Evolutionary conservation across 352 stramenopile species (phyloP).

Genomic region (Pythium scleroteichum): DNA sequence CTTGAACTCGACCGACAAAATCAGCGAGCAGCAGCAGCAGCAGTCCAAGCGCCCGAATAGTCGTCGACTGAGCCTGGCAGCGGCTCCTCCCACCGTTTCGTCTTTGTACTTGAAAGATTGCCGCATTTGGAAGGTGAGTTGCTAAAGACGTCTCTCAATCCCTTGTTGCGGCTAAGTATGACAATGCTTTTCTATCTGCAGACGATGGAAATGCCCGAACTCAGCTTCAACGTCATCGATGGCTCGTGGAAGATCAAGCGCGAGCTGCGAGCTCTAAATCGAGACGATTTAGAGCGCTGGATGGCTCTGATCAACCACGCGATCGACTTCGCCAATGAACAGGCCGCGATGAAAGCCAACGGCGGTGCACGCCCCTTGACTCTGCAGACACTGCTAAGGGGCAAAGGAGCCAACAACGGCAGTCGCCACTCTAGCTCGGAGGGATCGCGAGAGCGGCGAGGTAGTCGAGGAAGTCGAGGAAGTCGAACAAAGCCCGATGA

Average conservation of each 20-base stretch:
- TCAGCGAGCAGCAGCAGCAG: slow-evolving; percentile 21
- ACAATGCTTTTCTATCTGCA: background rate
- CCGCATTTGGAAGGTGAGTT: slow-evolving; percentile 71
- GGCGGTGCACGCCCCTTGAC: background rate
- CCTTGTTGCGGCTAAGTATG: background rate
- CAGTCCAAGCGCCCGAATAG: slow-evolving; percentile 9
- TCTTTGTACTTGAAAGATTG: slow-evolving; percentile 68
- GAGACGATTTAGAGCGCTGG: slow-evolving; percentile 65
- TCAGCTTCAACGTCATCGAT: slow-evolving; percentile 78
- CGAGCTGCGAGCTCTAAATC: slow-evolving; percentile 64
- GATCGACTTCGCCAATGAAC: slow-evolving; percentile 75
- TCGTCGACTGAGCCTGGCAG: slow-evolving; percentile 12
- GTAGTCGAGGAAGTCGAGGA: slow-evolving; percentile 28
- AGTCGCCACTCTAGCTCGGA: slow-evolving; percentile 21
- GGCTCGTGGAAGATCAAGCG: slow-evolving; percentile 83
- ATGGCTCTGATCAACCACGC: slow-evolving; percentile 73
- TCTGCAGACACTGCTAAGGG: background rate
- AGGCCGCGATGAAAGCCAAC: slow-evolving; percentile 21
- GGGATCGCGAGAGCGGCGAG: slow-evolving; percentile 11
- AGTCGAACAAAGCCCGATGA: slow-evolving; percentile 18
- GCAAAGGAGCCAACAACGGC: slow-evolving; percentile 35
- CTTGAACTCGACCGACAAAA: slow-evolving; percentile 66
- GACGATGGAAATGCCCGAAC: slow-evolving; percentile 84
- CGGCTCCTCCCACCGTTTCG: slow-evolving; percentile 40
- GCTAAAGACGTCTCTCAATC: background rate